A percentile compares a stretch with the other conserved stretches of the same genome.
Conservation (phyloP, 768 basidiomycete genomes). For the Leucocoprinus leucothites region DNA sequence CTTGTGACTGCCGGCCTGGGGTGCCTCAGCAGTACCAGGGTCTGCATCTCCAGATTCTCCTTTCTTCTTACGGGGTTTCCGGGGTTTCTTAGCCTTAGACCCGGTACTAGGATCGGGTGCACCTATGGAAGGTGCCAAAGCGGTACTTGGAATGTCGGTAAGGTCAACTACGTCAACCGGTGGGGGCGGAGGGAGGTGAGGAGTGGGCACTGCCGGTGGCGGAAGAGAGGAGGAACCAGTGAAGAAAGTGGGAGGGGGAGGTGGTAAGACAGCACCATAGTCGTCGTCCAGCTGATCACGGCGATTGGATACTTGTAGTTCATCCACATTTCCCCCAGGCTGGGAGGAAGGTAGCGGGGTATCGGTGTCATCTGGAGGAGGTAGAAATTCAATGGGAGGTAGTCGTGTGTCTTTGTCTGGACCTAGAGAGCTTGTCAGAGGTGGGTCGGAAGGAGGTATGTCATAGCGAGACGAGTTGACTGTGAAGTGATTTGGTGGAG, state of each 20-base stretch:
- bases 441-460: slow-evolving; percentile 29
- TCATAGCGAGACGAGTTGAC: slow-evolving; percentile 29
- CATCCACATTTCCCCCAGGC: slow-evolving; percentile 26
- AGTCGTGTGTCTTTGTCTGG: slow-evolving; percentile 11
- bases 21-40: background rate
- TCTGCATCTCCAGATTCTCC: background rate
- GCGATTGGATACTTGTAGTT: slow-evolving; percentile 19
- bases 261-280: slow-evolving; percentile 14
- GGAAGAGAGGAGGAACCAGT: slow-evolving; percentile 37
- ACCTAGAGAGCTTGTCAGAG: slow-evolving; percentile 14
- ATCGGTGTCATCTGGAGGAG: slow-evolving; percentile 17
- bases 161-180: slow-evolving; percentile 23
- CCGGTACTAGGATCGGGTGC: background rate
- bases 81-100: slow-evolving; percentile 21
- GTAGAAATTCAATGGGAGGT: slow-evolving; percentile 35
- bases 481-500: slow-evolving; percentile 17
- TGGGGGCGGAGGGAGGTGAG: slow-evolving; percentile 14
- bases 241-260: slow-evolving; percentile 43
- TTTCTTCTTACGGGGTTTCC: slow-evolving; percentile 28
- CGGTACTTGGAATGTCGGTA: slow-evolving; percentile 25
- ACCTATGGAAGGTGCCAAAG: slow-evolving; percentile 5
- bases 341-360: slow-evolving; percentile 28
- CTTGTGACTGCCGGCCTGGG: background rate
- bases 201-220: slow-evolving; percentile 6
- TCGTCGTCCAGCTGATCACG: background rate